phyloP scores from a whole-genome alignment of 176 grass and related monocot species.

The Bothriochloa decipiens region DNA sequence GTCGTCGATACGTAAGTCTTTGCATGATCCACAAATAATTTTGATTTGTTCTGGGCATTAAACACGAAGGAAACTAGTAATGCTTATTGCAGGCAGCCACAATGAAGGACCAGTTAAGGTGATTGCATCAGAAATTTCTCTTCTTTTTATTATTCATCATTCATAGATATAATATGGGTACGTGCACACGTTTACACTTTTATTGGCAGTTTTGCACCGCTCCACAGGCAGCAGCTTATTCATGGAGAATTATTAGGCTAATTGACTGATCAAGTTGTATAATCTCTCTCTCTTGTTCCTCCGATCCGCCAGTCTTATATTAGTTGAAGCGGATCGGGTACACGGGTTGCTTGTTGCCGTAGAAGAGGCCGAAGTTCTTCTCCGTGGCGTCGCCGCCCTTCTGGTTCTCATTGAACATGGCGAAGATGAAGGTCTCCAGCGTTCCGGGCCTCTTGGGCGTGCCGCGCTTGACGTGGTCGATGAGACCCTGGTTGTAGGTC shows the following conservation, averaged over 20 bases:
- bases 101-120: background rate
- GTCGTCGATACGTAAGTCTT: no score
- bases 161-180: background rate
- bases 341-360: conserved; percentile 46
- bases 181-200: background rate
- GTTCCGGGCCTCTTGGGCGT: conserved; percentile 46
- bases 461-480: conserved; percentile 46
- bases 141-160: background rate
- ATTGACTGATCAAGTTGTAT: background rate
- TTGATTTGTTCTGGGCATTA: no score
- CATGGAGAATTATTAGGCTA: background rate
- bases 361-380: conserved; percentile 59
- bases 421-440: conserved; percentile 60
- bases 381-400: conserved; percentile 47
- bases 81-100: no score
- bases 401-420: conserved; percentile 80
- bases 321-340: conserved; percentile 47
- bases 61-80: no score
- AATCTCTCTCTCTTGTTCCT: background rate
- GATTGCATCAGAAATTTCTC: background rate
- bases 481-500: conserved; percentile 69
- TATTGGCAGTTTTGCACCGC: background rate
- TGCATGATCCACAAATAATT: no score
- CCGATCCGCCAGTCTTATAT: background rate
- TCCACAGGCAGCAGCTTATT: background rate